A percentile compares a stretch with the other conserved stretches of the same genome.
Evolutionary conservation across 495 filamentous ascomycete genomes (phyloP).

Genomic region (Daldinia caldariorum): DNA sequence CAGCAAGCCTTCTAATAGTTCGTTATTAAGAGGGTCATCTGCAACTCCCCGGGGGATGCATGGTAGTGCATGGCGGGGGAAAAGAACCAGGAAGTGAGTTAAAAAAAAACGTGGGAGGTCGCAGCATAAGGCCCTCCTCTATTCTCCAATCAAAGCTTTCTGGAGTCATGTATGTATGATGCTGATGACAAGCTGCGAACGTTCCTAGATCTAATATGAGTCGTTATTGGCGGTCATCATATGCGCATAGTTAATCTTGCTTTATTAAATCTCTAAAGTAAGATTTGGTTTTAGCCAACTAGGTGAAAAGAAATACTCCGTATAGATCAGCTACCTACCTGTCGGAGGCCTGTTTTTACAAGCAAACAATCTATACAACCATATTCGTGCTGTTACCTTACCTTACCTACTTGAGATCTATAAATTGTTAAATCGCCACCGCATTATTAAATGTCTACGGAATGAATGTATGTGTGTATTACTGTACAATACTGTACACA

Average conservation of each 20-base stretch:
- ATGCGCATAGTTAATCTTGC: constrained; percentile 5
- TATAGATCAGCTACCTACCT: constrained; percentile 1
- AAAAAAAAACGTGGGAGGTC: constrained; percentile 50
- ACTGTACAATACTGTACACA: neutral
- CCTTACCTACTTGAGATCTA: constrained; percentile 9
- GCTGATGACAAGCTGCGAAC: constrained; percentile 28
- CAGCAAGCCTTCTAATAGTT: constrained; percentile 43
- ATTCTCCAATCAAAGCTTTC: constrained; percentile 34
- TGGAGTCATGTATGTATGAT: constrained; percentile 32
- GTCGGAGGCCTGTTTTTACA: constrained; percentile 4
- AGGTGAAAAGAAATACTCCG: neutral
- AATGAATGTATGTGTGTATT: constrained; percentile 20
- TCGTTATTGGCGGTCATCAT: constrained; percentile 16
- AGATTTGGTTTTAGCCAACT: neutral
- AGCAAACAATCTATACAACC: constrained; percentile 5
- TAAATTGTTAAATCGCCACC: constrained; percentile 8
- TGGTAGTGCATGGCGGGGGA: constrained; percentile 48
- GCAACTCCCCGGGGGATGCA: constrained; percentile 46
- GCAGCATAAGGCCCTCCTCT: constrained; percentile 35
- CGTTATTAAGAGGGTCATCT: constrained; percentile 47
- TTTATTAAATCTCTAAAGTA: neutral
- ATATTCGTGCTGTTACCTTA: too few relatives aligned
- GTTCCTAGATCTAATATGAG: constrained; percentile 11
- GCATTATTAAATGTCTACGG: constrained; percentile 10
- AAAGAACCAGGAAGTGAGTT: constrained; percentile 38